Conservation (phyloP, 1,284 basidiomycete species). For the Mixia osmundae region DNA sequence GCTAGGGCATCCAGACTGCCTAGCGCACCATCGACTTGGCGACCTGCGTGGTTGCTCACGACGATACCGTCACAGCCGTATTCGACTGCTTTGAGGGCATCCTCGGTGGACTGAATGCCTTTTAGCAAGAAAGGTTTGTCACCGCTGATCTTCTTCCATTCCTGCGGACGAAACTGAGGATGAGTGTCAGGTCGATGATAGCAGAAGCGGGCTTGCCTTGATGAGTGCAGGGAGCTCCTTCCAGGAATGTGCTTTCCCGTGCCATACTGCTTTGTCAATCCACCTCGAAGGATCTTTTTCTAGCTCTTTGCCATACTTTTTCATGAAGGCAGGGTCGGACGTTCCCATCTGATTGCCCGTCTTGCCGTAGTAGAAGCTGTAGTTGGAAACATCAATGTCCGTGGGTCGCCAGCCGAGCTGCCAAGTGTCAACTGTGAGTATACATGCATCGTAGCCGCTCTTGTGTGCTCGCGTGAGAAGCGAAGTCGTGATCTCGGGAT, state of each 20-base stretch:
- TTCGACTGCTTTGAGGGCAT: conserved; percentile 35
- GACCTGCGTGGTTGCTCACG: conserved; percentile 58
- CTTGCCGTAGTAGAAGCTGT: conserved; percentile 24
- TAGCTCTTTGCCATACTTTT: conserved; percentile 27
- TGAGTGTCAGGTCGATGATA: background rate
- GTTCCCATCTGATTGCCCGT: conserved; percentile 30
- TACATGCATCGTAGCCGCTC: conserved; percentile 27
- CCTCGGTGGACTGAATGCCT: conserved; percentile 32
- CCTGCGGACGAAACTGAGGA: conserved; percentile 15
- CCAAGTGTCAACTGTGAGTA: conserved; percentile 37
- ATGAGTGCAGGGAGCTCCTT: conserved; percentile 31
- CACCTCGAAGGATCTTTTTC: conserved; percentile 29
- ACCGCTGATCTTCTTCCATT: conserved; percentile 33
- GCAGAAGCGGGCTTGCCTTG: conserved; percentile 12
- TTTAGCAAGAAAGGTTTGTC: conserved; percentile 36
- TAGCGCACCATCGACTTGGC: conserved; percentile 55
- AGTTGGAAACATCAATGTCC: conserved; percentile 33
- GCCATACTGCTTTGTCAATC: conserved; percentile 33
- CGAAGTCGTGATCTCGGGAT: conserved; percentile 31
- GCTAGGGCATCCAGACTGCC: conserved; percentile 41
- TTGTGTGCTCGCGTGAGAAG: conserved; percentile 31
- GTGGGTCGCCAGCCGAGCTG: conserved; percentile 34
- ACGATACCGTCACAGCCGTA: conserved; percentile 44
- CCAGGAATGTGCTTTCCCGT: conserved; percentile 36
- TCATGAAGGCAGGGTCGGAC: conserved; percentile 37